Conservation (phyloP, 768 basidiomycete genomes). For the Tephrocybe sp. region DNA sequence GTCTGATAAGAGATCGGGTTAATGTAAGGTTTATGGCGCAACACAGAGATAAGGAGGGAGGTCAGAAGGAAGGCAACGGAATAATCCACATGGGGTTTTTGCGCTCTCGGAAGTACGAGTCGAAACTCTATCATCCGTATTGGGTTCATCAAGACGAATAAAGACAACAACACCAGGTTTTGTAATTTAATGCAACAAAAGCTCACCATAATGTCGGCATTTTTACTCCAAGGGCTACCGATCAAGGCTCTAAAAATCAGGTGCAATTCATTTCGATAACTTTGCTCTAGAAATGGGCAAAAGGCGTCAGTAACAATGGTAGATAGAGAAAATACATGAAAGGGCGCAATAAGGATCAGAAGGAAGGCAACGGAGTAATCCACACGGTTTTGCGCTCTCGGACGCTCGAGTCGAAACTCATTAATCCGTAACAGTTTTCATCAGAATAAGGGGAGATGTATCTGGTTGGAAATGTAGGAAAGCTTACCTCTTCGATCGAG, state of each 20-base stretch:
- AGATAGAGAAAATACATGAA: neutral
- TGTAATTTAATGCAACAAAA: neutral
- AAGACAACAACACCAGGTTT: neutral
- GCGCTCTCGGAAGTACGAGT: constrained; percentile 22
- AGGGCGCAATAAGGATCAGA: neutral
- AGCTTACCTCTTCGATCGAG: neutral
- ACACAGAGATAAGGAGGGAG: neutral
- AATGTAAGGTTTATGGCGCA: neutral
- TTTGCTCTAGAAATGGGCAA: neutral
- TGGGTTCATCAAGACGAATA: constrained; percentile 12
- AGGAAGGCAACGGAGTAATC: constrained; percentile 62
- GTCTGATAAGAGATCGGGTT: neutral
- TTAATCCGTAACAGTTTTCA: constrained; percentile 17
- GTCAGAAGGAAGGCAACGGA: constrained; percentile 66
- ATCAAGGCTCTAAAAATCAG: neutral
- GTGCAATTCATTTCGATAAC: no score
- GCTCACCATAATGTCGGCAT: constrained; percentile 5
- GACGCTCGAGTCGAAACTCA: constrained; percentile 16
- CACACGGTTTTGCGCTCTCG: constrained; percentile 34
- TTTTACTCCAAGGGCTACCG: neutral
- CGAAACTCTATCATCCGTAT: constrained; percentile 21
- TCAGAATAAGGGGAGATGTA: neutral
- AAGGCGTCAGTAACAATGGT: constrained; percentile 5
- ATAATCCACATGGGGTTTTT: constrained; percentile 41
- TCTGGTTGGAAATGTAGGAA: neutral